These are phyloP conservation scores for Globisporangium splendens DNA, from an alignment of 352 stramenopile genomes.

Conservation along the genomic window DNA sequence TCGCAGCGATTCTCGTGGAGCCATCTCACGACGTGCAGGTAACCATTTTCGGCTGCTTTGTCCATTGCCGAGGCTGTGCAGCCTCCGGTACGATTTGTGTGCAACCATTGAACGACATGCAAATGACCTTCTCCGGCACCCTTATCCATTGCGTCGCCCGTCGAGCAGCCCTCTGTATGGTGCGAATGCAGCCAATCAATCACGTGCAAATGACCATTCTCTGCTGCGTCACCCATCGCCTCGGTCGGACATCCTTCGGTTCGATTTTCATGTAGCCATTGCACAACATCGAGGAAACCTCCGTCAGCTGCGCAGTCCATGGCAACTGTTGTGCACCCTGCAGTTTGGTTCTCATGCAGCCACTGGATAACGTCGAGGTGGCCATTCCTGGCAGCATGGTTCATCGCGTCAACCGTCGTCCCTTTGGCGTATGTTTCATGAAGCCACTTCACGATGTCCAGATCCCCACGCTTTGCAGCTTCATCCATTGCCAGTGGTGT, in stretches of 20 bases:
- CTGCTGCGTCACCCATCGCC: constrained; percentile 1
- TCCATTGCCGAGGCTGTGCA: constrained; percentile 1
- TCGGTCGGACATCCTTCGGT: not conserved
- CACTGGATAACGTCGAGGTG: constrained; percentile 1
- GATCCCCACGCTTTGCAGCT: not conserved
- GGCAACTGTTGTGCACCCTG: not conserved
- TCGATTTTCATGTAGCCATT: constrained; percentile 4
- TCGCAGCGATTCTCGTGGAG: not conserved
- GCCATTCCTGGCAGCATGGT: not conserved
- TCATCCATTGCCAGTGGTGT: not conserved
- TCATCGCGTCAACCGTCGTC: not conserved
- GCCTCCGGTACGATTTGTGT: not conserved
- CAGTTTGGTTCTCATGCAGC: constrained; percentile 1
- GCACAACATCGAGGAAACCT: not conserved
- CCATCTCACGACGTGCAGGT: constrained; percentile 1
- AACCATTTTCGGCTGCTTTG: not conserved
- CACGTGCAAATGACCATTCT: constrained; percentile 1
- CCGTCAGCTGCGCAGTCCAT: constrained; percentile 2
- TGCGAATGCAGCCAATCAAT: too few species aligned
- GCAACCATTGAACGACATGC: constrained; percentile 2
- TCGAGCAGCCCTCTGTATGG: too few species aligned
- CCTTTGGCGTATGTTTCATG: not conserved
- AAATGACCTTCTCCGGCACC: constrained; percentile 2
- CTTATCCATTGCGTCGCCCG: not conserved
- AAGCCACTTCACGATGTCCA: constrained; percentile 1